A percentile compares a stretch with the other conserved stretches of the same genome.
Evolutionary conservation across 106 monocot species (phyloP).

Genomic region (Chionographis japonica): DNA sequence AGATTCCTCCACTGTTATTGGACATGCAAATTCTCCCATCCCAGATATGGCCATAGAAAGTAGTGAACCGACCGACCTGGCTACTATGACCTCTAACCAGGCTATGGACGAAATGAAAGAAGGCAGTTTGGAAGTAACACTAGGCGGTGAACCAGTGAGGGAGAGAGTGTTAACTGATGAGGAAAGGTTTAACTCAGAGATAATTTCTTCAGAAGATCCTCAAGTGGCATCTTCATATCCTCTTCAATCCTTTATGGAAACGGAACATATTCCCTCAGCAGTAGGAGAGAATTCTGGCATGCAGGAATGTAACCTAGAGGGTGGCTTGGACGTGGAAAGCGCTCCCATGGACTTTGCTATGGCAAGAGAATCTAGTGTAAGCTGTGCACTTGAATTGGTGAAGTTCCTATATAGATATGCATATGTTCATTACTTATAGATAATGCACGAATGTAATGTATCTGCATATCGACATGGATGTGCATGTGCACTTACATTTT

Average conservation of each 20-base stretch:
- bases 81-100: not conserved
- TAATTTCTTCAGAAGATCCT: conserved; percentile 7
- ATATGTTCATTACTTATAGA: not conserved
- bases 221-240: conserved; percentile 1
- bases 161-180: conserved; percentile 7
- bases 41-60: conserved; percentile 9
- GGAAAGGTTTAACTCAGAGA: conserved; percentile 6
- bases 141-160: conserved; percentile 2
- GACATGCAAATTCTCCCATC: conserved; percentile 4
- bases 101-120: conserved; percentile 13
- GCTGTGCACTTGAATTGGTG: conserved; percentile 7
- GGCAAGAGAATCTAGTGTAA: conserved; percentile 65
- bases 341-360: conserved; percentile 25
- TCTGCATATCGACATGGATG: too few species aligned
- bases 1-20: conserved; percentile 5
- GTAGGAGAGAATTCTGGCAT: conserved; percentile 43
- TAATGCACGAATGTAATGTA: too few species aligned
- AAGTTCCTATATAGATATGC: not conserved
- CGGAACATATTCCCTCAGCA: conserved; percentile 39
- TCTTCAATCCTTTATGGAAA: conserved; percentile 8
- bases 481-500: too few species aligned
- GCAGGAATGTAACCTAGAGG: conserved; percentile 32
- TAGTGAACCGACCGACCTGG: conserved; percentile 3
- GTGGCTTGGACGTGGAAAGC: conserved; percentile 34
- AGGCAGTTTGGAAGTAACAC: conserved; percentile 4